These are phyloP conservation scores for Calonectria pauciramosa DNA, from an alignment of 2,329 filamentous ascomycete genomes.

Conservation along the genomic window DNA sequence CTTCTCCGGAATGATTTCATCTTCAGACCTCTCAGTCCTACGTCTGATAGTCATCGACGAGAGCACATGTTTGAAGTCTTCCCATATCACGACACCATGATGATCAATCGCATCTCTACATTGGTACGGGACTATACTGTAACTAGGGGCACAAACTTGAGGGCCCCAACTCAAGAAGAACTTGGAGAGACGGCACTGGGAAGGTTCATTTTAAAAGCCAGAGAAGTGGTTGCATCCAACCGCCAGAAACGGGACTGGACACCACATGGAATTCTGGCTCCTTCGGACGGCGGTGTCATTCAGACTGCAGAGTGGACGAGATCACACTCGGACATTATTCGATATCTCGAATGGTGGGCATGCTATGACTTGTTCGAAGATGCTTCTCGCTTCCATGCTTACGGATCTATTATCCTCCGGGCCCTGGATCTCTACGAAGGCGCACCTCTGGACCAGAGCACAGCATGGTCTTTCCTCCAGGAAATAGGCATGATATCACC, in stretches of 20 bases:
- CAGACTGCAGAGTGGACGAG: conserved; percentile 46
- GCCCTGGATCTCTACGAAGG: conserved; percentile 71
- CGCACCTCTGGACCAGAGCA: conserved; percentile 56
- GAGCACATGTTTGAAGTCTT: conserved; percentile 72
- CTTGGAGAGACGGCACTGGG: conserved; percentile 47
- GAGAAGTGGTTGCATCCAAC: conserved; percentile 63
- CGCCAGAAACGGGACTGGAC: conserved; percentile 64
- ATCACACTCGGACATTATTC: conserved; percentile 65
- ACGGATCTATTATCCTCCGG: conserved; percentile 75
- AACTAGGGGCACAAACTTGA: conserved; percentile 30
- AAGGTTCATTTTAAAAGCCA: conserved; percentile 65
- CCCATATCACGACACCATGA: conserved; percentile 46
- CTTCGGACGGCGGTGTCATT: conserved; percentile 42
- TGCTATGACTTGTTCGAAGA: conserved; percentile 67
- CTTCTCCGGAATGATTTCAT: conserved; percentile 71
- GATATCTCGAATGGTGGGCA: conserved; percentile 79
- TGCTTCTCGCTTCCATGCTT: conserved; percentile 67
- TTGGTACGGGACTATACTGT: conserved; percentile 52
- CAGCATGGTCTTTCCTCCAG: conserved; percentile 77
- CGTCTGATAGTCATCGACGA: conserved; percentile 62
- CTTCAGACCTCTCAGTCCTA: conserved; percentile 67
- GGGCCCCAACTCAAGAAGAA: conserved; percentile 32
- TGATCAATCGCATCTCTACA: conserved; percentile 48
- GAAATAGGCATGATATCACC: conserved; percentile 80
- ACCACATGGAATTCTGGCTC: conserved; percentile 59